Evolutionary conservation across 106 monocot genomes (phyloP).

Genomic region (Acanthochlamys bracteata): DNA sequence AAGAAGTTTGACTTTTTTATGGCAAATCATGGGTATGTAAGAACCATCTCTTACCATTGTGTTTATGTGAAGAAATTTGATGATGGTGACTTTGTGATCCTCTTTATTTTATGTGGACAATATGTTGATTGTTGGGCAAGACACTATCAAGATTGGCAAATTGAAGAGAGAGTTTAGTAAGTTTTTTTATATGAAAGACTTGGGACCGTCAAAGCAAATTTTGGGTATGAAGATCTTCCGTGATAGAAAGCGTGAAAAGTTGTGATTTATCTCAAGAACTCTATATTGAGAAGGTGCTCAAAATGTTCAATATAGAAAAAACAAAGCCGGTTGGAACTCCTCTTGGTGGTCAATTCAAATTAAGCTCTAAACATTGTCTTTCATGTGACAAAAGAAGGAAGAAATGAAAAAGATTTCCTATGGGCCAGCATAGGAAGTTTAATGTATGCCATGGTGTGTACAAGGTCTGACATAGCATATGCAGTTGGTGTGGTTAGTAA

Average conservation of each 20-base stretch:
- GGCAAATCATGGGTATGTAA: not conserved
- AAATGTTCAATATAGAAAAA: slow-evolving; percentile 1
- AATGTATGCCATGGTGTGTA: not conserved
- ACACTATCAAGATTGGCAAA: not conserved
- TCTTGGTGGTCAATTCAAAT: not conserved
- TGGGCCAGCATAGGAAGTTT: not conserved
- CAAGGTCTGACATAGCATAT: not conserved
- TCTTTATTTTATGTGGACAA: slow-evolving; percentile 1
- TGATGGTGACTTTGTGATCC: not conserved
- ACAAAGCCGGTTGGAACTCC: not conserved
- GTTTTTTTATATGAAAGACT: not conserved
- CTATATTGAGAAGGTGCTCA: not conserved
- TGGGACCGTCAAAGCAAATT: not conserved
- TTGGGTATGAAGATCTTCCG: not conserved
- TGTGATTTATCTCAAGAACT: not conserved
- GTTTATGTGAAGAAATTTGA: slow-evolving; percentile 6
- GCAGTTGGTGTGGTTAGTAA: not conserved
- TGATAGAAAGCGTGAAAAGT: not conserved
- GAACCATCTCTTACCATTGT: not conserved
- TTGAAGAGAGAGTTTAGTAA: not conserved
- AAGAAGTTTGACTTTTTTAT: not conserved
- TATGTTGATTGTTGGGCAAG: slow-evolving; percentile 4
- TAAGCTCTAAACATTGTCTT: not conserved
- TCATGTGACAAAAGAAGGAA: not conserved
- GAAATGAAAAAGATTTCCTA: not conserved